Evolutionary conservation across 2,329 filamentous ascomycete species (phyloP).

Genomic region (Chaetomium sp.): DNA sequence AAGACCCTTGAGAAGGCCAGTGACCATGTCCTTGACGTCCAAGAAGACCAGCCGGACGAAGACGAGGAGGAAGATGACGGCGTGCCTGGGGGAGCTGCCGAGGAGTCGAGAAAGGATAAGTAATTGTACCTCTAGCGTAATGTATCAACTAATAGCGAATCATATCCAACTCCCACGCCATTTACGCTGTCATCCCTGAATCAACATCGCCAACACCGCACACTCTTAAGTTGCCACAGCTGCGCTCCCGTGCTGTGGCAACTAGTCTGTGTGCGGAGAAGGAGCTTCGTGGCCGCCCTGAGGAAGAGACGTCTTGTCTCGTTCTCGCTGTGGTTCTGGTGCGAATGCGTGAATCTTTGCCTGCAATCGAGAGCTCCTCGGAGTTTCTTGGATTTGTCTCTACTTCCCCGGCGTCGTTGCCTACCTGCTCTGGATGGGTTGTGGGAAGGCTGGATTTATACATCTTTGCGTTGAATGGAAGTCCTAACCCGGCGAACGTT

Average conservation of each 20-base stretch:
- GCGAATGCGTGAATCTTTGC: conserved; percentile 30
- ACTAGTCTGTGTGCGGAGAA: conserved; percentile 98
- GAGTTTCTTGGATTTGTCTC: conserved; percentile 22
- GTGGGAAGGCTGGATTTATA: conserved; percentile 15
- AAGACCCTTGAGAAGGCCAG: conserved; percentile 69
- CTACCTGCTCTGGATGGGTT: conserved; percentile 10
- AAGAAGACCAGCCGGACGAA: conserved; percentile 50
- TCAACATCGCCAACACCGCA: conserved; percentile 46
- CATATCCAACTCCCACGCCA: neutral
- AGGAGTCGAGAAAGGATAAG: conserved; percentile 24
- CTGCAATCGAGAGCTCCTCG: conserved; percentile 17
- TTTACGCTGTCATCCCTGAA: neutral
- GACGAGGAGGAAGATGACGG: conserved; percentile 43
- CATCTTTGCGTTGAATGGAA: neutral
- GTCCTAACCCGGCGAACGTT: neutral
- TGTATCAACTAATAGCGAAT: conserved; percentile 4
- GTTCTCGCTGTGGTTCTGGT: conserved; percentile 26
- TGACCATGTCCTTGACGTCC: conserved; percentile 78
- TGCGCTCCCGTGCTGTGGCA: conserved; percentile 73
- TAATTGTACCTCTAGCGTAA: conserved; percentile 7
- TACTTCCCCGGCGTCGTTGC: conserved; percentile 23
- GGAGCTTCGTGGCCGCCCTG: conserved; percentile 40
- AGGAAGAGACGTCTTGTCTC: conserved; percentile 46
- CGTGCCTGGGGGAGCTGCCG: conserved; percentile 27
- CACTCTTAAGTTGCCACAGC: conserved; percentile 95